Conservation (phyloP, 495 filamentous ascomycete genomes). For the Penicillium arizonense region DNA sequence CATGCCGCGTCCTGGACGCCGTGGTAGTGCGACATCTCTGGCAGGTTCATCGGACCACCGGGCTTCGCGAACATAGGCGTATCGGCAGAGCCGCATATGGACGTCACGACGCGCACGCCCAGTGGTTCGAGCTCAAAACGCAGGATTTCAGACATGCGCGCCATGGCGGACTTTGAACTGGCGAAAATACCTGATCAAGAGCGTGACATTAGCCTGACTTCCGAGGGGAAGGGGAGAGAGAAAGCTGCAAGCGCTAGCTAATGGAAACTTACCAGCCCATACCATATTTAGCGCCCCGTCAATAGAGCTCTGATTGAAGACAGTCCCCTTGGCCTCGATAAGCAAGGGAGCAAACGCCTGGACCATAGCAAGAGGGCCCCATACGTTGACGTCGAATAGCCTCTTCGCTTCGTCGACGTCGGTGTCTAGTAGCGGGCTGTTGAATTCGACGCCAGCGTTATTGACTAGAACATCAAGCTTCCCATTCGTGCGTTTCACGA, state of each 20-base stretch:
- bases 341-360: slow-evolving; percentile 55
- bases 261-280: slow-evolving; percentile 36
- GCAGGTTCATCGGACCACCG: not conserved
- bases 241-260: no score
- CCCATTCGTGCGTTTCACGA: no score
- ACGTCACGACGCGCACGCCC: slow-evolving; percentile 36
- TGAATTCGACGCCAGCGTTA: slow-evolving; percentile 36
- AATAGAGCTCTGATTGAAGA: no score
- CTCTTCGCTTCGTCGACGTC: slow-evolving; percentile 47
- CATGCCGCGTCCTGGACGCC: no score
- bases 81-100: slow-evolving; percentile 27
- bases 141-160: slow-evolving; percentile 21
- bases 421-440: slow-evolving; percentile 37
- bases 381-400: slow-evolving; percentile 64
- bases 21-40: slow-evolving; percentile 5
- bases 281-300: slow-evolving; percentile 46
- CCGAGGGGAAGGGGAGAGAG: not conserved
- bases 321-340: no score
- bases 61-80: slow-evolving; percentile 8
- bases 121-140: slow-evolving; percentile 31
- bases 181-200: slow-evolving; percentile 29
- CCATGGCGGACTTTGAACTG: slow-evolving; percentile 28
- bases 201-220: not conserved
- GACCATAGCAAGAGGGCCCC: slow-evolving; percentile 53
- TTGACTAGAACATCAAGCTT: slow-evolving; percentile 49